Evolutionary conservation across 1,284 basidiomycete species (phyloP).

Genomic region (Cutaneotrichosporon arboriforme): DNA sequence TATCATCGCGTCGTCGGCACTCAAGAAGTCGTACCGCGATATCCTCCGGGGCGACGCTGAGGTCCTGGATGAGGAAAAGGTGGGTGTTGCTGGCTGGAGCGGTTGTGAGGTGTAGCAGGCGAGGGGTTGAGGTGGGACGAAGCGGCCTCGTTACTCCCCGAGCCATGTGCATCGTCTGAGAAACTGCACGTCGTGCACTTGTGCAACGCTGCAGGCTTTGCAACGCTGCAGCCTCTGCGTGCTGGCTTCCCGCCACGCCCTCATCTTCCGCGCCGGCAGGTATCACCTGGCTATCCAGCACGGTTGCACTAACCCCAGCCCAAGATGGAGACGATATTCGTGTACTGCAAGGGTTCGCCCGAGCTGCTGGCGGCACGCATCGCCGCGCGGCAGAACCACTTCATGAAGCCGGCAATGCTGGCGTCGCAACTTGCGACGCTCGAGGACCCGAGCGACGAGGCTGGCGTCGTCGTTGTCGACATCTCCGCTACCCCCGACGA

Average conservation of each 20-base stretch:
- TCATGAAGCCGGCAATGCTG: slow-evolving; percentile 83
- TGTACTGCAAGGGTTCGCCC: slow-evolving; percentile 69
- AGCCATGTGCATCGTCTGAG: too few relatives aligned
- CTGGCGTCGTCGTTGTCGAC: slow-evolving; percentile 62
- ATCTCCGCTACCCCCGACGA: slow-evolving; percentile 57
- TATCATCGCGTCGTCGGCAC: slow-evolving; percentile 79
- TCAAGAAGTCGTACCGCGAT: slow-evolving; percentile 75
- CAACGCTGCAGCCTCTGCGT: too few relatives aligned
- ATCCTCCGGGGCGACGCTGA: slow-evolving; percentile 61
- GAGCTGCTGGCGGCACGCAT: slow-evolving; percentile 67
- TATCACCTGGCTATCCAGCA: too few relatives aligned
- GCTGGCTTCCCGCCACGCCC: neutral
- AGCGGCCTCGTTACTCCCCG: too few relatives aligned
- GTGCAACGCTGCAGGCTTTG: too few relatives aligned
- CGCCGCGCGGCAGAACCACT: slow-evolving; percentile 67
- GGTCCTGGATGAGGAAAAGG: slow-evolving; percentile 13
- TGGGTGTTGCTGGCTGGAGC: neutral
- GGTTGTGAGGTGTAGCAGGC: too few relatives aligned
- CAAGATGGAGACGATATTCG: slow-evolving; percentile 63
- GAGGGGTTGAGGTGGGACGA: neutral
- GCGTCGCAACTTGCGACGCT: slow-evolving; percentile 75
- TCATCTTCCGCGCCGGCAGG: too few relatives aligned
- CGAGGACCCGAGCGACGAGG: slow-evolving; percentile 66
- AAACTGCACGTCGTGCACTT: too few relatives aligned
- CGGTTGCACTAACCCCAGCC: slow-evolving; percentile 10